Evolutionary conservation across 129 eudicot genomes (phyloP).

Genomic region (Centella asiatica): DNA sequence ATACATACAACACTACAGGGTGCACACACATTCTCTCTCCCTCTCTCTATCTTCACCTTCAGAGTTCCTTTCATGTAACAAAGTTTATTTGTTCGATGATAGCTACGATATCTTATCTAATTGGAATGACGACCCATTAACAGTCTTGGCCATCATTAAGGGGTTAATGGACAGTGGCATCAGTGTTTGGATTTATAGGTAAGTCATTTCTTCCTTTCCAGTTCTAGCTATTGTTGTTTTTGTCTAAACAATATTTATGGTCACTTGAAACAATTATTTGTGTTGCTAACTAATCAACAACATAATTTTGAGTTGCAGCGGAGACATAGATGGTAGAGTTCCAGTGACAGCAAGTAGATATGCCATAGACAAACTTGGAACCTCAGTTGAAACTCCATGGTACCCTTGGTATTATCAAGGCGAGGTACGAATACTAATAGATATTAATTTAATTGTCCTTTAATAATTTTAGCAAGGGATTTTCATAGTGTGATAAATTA

Average conservation of each 20-base stretch:
- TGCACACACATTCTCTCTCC: no score
- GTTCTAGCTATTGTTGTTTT: no score
- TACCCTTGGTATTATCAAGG: conserved; percentile 39
- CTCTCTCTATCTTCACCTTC: no score
- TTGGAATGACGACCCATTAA: neutral
- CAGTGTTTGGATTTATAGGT: conserved; percentile 41
- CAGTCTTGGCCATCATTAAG: conserved; percentile 8
- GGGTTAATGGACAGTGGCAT: conserved; percentile 32
- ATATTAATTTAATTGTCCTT: neutral
- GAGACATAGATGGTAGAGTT: conserved; percentile 40
- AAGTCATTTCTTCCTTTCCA: neutral
- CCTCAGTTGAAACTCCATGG: conserved; percentile 38
- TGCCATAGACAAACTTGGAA: conserved; percentile 37
- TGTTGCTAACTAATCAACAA: neutral
- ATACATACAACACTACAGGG: no score
- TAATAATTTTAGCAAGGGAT: no score
- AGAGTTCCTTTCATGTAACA: no score
- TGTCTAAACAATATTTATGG: no score
- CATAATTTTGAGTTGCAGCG: conserved; percentile 21
- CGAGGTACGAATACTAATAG: conserved; percentile 50
- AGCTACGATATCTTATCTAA: neutral
- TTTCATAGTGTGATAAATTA: no score
- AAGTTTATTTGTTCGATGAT: no score
- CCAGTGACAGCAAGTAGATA: conserved; percentile 46
- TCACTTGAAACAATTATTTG: no score